These are phyloP conservation scores for Laburnicola sp. DNA, from an alignment of 2,329 filamentous ascomycete species.

Conservation along the genomic window DNA sequence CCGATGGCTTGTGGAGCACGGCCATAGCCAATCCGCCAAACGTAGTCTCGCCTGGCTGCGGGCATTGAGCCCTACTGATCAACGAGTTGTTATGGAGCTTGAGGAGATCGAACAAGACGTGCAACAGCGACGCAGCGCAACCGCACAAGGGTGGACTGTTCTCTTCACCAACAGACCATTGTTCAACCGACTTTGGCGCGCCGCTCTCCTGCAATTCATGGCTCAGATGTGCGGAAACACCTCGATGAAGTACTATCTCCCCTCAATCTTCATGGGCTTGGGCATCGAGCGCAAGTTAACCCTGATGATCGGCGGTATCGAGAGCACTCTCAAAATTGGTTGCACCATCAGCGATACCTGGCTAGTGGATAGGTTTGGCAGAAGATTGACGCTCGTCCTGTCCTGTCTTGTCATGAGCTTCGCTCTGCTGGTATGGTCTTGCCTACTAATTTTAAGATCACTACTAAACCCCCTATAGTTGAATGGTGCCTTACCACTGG, in stretches of 20 bases:
- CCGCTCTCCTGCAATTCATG: slow-evolving; percentile 62
- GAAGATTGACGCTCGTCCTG: slow-evolving; percentile 53
- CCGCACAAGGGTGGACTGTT: slow-evolving; percentile 49
- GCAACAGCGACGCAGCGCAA: slow-evolving; percentile 42
- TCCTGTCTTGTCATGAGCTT: slow-evolving; percentile 59
- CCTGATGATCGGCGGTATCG: slow-evolving; percentile 59
- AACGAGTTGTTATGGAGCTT: slow-evolving; percentile 45
- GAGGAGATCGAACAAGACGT: slow-evolving; percentile 53
- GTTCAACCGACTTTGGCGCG: slow-evolving; percentile 60
- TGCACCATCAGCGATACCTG: slow-evolving; percentile 61
- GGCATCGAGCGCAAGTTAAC: slow-evolving; percentile 55
- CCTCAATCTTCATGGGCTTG: slow-evolving; percentile 56
- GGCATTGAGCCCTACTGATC: slow-evolving; percentile 41
- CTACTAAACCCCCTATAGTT: slow-evolving; percentile 46
- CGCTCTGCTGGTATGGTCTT: slow-evolving; percentile 54
- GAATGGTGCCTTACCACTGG: slow-evolving; percentile 57
- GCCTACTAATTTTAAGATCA: no score
- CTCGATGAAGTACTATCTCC: slow-evolving; percentile 64
- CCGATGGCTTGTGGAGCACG: slow-evolving; percentile 61
- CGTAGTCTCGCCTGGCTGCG: slow-evolving; percentile 55
- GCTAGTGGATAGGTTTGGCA: slow-evolving; percentile 58
- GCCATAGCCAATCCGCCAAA: slow-evolving; percentile 49
- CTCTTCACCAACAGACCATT: slow-evolving; percentile 56
- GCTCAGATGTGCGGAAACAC: slow-evolving; percentile 63
- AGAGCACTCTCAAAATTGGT: slow-evolving; percentile 61